A percentile compares a stretch with the other conserved stretches of the same genome.
Evolutionary conservation across 2,329 filamentous ascomycete genomes (phyloP).

Genomic region (Nemania sp.): DNA sequence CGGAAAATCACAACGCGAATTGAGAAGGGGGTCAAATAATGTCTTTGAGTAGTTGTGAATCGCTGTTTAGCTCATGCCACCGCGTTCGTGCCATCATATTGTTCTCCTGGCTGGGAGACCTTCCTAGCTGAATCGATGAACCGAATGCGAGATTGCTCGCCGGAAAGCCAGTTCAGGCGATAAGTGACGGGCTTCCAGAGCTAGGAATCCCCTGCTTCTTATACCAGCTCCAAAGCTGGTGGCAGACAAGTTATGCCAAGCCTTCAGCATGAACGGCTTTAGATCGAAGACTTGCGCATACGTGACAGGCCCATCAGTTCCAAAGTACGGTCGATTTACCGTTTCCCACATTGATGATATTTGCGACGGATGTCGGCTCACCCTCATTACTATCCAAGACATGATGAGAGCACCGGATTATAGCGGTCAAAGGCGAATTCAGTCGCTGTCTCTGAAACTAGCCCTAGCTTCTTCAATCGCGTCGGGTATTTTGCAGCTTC

Average conservation of each 20-base stretch:
- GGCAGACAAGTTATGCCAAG: slow-evolving; percentile 2
- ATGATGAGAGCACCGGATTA: neutral
- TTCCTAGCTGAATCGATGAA: too few species aligned
- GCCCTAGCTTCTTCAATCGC: slow-evolving; percentile 5
- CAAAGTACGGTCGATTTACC: slow-evolving; percentile 5
- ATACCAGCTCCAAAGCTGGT: neutral
- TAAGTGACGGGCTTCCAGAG: neutral
- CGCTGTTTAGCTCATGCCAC: too few species aligned
- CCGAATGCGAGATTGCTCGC: too few species aligned
- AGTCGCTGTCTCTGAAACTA: slow-evolving; percentile 10
- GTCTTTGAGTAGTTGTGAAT: too few species aligned
- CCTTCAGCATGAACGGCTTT: slow-evolving; percentile 1
- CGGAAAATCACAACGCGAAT: too few species aligned
- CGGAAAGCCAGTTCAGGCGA: too few species aligned
- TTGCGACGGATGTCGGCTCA: neutral
- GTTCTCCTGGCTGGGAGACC: too few species aligned
- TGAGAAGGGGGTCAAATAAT: too few species aligned
- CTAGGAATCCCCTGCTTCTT: neutral
- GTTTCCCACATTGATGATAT: neutral
- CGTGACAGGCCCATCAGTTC: slow-evolving; percentile 1
- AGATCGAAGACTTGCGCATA: slow-evolving; percentile 2
- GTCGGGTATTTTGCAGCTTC: slow-evolving; percentile 9
- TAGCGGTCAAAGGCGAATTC: neutral
- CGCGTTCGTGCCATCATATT: too few species aligned
- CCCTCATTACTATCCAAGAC: slow-evolving; percentile 1